Evolutionary conservation across 306 rosid genomes (phyloP).

Genomic region (Prunus padus): DNA sequence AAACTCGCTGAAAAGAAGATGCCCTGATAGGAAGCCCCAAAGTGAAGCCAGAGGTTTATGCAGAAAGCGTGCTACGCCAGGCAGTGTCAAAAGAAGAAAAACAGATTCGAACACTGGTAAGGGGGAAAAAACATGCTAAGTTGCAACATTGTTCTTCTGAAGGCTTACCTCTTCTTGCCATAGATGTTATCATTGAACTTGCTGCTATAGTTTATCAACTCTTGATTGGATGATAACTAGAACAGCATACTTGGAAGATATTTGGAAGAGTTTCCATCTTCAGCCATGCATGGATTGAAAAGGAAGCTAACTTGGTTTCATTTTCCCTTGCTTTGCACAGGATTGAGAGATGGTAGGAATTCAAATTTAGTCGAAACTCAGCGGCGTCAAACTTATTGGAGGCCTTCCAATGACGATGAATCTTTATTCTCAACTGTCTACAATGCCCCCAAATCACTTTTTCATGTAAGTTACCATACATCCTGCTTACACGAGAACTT

Average conservation of each 20-base stretch:
- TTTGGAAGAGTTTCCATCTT: background rate
- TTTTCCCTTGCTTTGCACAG: slow-evolving; percentile 20
- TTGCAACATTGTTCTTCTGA: background rate
- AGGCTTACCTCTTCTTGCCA: background rate
- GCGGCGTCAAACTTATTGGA: slow-evolving; percentile 8
- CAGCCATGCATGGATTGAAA: background rate
- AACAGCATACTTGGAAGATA: background rate
- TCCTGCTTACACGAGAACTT: background rate
- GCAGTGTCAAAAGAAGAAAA: background rate
- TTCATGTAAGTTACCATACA: slow-evolving; percentile 25
- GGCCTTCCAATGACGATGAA: slow-evolving; percentile 21
- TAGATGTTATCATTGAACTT: background rate
- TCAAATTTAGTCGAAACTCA: slow-evolving; percentile 4
- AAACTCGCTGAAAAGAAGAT: slow-evolving; percentile 11
- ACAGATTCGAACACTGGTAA: slow-evolving; percentile 3
- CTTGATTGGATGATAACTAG: background rate
- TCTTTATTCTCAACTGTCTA: slow-evolving; percentile 9
- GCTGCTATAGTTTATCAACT: background rate
- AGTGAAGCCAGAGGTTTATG: slow-evolving; percentile 4
- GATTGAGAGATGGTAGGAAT: slow-evolving; percentile 11
- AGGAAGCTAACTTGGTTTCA: slow-evolving; percentile 4
- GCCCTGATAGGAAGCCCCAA: slow-evolving; percentile 5
- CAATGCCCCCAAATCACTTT: slow-evolving; percentile 1
- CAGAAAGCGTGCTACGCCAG: slow-evolving; percentile 1
- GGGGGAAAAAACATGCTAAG: background rate